phyloP scores from a whole-genome alignment of 2,329 filamentous ascomycete genomes.

The Aspergillus jensenii region DNA sequence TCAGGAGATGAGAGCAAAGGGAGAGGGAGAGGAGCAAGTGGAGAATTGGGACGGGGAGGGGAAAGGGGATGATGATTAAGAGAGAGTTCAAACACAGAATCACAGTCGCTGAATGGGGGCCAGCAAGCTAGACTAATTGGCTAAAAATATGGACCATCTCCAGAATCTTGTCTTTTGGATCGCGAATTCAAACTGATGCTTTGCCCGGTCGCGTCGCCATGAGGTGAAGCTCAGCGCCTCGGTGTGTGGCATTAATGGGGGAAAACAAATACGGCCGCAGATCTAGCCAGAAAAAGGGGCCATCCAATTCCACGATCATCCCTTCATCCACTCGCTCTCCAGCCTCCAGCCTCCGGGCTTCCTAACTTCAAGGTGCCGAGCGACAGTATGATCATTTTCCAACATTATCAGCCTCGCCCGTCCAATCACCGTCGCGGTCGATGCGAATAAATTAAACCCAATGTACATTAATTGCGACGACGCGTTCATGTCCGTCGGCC shows the following conservation, averaged over 20 bases:
- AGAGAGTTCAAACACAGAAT: neutral
- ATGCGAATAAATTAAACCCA: neutral
- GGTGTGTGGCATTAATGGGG: constrained; percentile 4
- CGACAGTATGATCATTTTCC: neutral
- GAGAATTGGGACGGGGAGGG: constrained; percentile 15
- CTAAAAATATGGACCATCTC: neutral
- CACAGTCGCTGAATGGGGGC: neutral
- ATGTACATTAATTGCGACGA: neutral
- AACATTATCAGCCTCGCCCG: neutral
- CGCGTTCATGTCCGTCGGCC: neutral
- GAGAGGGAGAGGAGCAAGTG: constrained; percentile 8
- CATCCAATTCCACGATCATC: constrained; percentile 2
- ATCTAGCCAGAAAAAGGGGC: constrained; percentile 15
- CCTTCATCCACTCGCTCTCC: neutral
- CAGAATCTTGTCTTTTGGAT: neutral
- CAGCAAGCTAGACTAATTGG: neutral
- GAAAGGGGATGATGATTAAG: constrained; percentile 22
- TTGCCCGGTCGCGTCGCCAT: neutral
- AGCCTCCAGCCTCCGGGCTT: neutral
- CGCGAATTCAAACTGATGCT: neutral
- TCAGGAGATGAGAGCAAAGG: constrained; percentile 7
- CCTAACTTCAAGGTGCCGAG: neutral
- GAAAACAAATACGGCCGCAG: neutral
- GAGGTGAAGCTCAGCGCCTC: neutral
- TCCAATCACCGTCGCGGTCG: neutral